Percentiles rank a stretch among this genome's conserved stretches.
Evolutionary conservation across 306 rosid species (phyloP).

Genomic region (Casuarina glauca): DNA sequence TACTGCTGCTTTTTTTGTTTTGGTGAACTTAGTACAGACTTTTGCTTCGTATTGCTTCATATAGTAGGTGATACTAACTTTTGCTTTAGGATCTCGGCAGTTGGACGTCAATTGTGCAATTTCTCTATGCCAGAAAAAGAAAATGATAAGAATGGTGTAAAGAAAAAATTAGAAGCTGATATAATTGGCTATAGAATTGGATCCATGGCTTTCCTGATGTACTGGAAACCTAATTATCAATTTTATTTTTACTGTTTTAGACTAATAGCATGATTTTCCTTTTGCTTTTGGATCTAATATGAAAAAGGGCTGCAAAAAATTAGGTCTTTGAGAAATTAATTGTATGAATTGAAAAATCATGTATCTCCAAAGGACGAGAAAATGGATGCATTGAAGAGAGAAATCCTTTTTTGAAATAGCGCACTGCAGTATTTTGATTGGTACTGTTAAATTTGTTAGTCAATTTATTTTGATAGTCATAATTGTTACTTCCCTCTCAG

Average conservation of each 20-base stretch:
- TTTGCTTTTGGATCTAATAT: neutral
- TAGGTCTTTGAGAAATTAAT: neutral
- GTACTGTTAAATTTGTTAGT: neutral
- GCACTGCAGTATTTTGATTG: neutral
- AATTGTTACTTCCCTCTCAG: slow-evolving; percentile 28
- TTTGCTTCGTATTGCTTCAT: neutral
- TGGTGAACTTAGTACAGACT: neutral
- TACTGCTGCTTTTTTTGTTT: neutral
- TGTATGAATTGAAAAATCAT: neutral
- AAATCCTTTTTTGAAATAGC: neutral
- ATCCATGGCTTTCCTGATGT: neutral
- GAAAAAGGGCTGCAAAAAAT: neutral
- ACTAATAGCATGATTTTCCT: neutral
- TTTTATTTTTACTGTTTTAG: neutral
- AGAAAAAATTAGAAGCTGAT: neutral
- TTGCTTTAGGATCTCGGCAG: neutral
- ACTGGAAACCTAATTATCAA: neutral
- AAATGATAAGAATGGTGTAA: neutral
- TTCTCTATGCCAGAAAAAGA: neutral
- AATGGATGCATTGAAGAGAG: neutral
- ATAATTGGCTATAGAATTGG: neutral
- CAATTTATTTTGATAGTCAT: slow-evolving; percentile 8
- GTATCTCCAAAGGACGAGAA: neutral
- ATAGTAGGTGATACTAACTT: neutral
- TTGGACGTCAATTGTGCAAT: neutral